phyloP scores from a whole-genome alignment of 2,329 filamentous ascomycete species.

The Pseudopyricularia javanii region DNA sequence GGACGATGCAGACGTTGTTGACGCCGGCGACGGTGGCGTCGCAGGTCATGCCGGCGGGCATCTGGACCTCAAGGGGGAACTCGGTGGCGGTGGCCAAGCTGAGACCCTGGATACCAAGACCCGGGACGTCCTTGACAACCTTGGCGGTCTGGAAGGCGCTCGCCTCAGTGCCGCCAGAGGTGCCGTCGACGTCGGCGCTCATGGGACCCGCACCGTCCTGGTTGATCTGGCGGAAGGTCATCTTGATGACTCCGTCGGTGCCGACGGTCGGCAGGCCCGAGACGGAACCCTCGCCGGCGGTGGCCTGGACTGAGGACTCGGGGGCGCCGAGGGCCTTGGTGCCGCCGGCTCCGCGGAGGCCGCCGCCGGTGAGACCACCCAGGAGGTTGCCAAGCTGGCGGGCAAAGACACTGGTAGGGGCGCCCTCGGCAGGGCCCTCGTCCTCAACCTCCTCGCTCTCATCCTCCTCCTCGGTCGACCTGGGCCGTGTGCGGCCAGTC shows the following conservation, averaged over 20 bases:
- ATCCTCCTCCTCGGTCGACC: conserved; percentile 3
- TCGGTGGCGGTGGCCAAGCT: conserved; percentile 48
- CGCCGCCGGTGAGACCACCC: conserved; percentile 18
- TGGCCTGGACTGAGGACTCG: conserved; percentile 40
- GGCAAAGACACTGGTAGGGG: conserved; percentile 2
- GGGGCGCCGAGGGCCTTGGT: conserved; percentile 7
- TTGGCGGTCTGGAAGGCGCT: conserved; percentile 46
- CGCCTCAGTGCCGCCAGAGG: conserved; percentile 49
- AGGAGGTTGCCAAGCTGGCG: conserved; percentile 8
- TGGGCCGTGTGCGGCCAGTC: too few relatives aligned
- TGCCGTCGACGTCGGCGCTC: conserved; percentile 45
- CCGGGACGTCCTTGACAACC: conserved; percentile 50
- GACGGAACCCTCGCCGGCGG: conserved; percentile 38
- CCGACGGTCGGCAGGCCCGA: conserved; percentile 47
- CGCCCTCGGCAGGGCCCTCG: too few relatives aligned
- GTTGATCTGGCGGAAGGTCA: conserved; percentile 61
- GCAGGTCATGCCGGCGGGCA: conserved; percentile 59
- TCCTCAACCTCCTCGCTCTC: conserved; percentile 6
- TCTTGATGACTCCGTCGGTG: conserved; percentile 46
- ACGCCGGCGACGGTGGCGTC: conserved; percentile 44
- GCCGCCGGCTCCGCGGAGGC: conserved; percentile 21
- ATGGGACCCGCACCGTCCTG: conserved; percentile 57
- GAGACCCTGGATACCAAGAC: conserved; percentile 40
- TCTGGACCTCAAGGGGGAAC: conserved; percentile 52
- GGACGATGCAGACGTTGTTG: conserved; percentile 51